A percentile compares a stretch with the other conserved stretches of the same genome.
phyloP scores from a whole-genome alignment of 768 basidiomycete species.

The Calocybe cyanea region DNA sequence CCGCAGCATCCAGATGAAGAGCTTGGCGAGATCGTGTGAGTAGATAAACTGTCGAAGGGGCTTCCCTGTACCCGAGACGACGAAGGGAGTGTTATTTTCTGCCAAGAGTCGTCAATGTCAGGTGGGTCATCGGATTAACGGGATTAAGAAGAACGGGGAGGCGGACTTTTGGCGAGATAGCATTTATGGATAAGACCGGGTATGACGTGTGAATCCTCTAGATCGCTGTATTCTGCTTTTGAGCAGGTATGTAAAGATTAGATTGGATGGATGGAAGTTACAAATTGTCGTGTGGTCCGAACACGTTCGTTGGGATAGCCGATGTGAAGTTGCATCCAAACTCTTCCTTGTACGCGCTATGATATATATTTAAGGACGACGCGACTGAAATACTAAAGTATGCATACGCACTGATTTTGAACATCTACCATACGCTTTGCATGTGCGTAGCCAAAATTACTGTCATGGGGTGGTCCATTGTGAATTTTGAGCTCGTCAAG shows the following conservation, averaged over 20 bases:
- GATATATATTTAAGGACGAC: neutral
- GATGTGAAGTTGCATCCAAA: slow-evolving; percentile 94
- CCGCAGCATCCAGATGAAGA: slow-evolving; percentile 90
- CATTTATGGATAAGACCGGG: slow-evolving; percentile 93
- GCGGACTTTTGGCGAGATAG: slow-evolving; percentile 80
- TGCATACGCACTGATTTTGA: slow-evolving; percentile 74
- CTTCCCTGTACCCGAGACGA: slow-evolving; percentile 86
- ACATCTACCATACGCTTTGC: slow-evolving; percentile 96
- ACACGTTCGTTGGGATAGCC: slow-evolving; percentile 97
- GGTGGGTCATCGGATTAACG: no score
- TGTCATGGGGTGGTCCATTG: slow-evolving; percentile 85
- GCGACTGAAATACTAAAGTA: neutral
- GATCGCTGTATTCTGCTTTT: slow-evolving; percentile 52
- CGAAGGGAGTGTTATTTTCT: slow-evolving; percentile 83
- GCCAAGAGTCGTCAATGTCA: slow-evolving; percentile 5
- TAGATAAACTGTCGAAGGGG: slow-evolving; percentile 98
- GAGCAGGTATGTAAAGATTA: neutral
- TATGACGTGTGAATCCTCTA: slow-evolving; percentile 91
- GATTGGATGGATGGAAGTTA: slow-evolving; percentile 20
- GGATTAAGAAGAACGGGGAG: neutral
- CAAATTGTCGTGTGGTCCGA: slow-evolving; percentile 95
- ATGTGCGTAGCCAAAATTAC: slow-evolving; percentile 96
- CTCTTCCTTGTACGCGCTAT: slow-evolving; percentile 94
- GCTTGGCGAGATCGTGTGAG: slow-evolving; percentile 91
- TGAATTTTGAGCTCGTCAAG: slow-evolving; percentile 93